Base-by-base conservation (phyloP, 2,329 filamentous ascomycete genomes). In the Helicocarpus griseus region DNA sequence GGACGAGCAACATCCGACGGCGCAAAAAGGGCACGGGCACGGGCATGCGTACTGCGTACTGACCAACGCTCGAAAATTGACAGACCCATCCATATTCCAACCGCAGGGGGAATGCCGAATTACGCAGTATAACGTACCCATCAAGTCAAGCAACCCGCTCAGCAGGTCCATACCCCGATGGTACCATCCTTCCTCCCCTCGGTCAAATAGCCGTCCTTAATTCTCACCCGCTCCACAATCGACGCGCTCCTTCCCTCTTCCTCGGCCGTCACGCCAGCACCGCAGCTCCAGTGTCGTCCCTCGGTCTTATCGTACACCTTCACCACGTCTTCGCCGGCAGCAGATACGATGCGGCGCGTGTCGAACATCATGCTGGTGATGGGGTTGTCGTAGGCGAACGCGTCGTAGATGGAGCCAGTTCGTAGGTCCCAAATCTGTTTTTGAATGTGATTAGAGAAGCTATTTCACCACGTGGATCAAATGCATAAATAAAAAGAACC, bases 241-340 rank as follows among this genome's bases (percentile, higher is more conserved):
- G 83, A 78, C 5, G 83, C 78, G 51, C 73, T 77, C 59, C 80
- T 82, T 11, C 78, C 81, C 52, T 86, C 82, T 19, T 82, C 80
- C 53, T 83, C 83, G 9, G 71, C 67, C 2, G 77, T 78, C 45
- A 86, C 81, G 33, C 90, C 91, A 2, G 89, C 84, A 49, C 93
- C 93, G 69, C 90, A 96, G 68, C 95, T 89, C 93, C 93, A 98
- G 69, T 97, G 93, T 55, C 88, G 77, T 38, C 89, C 89, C 65
- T 98, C 93, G 2, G 89, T 85, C 77, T 97, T 97, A 73, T 98
- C 93, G 72, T 97, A 98, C 54, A 98, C 86, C 73, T 98, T 98
- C 60, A 93, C 90, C 22, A 97, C 89, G 62, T 89, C 84, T 69
- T 97, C 93, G 39, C 90, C 87, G 0, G 89, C 89, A 2, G 93